Base-by-base conservation (phyloP, 768 basidiomycete species). In the Collybia sordida region DNA sequence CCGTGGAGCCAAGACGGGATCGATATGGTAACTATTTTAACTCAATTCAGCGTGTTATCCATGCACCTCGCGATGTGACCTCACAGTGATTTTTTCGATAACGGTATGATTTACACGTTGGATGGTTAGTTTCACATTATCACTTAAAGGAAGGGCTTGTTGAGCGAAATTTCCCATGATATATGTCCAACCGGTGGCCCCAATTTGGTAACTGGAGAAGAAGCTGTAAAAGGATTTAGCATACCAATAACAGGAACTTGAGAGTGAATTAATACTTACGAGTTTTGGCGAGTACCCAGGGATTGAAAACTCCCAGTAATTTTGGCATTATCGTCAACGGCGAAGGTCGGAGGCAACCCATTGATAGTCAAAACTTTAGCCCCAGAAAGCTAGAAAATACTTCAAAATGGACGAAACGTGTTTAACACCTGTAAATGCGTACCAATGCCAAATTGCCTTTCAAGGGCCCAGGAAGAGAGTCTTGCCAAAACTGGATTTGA, bases 311-410 rank as follows among this genome's bases (percentile, higher is more conserved):
- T 65, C 12, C 82, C 82, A 19, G 77, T 73, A 42, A 76, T 73
- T 17, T 65, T 52, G 1, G 81, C 76, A 57, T 81, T 83, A 11
- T 68, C 69, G 51, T 84, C 66, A 11, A 85, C 75, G 19, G 78
- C 76, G 23, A 68, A 65, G 39, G 71, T 77, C 2, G 83, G 82
- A 51, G 75, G 72, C 47, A 66, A 57, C 11, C 74, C 78, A 50
- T 85, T 75, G 57, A 84, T 83, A 1, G 64, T 55, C 21, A 81
- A 59, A 2, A 86, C 81, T 63, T 71, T 74, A 4, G 82, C 81
- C 2, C 83, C 82, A 35, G 72, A 70, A 40, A 74, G 63, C 72
- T 71, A 45, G 5, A 22, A 45, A 42, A 36, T 9, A 34, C 34
- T 6, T 23, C 46, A 17, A 41, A 25, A 50, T 40, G 8, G n/a